A percentile compares a stretch with the other conserved stretches of the same genome.
phyloP scores from a whole-genome alignment of 2,329 filamentous ascomycete species.

The Fusarium verrucosum region DNA sequence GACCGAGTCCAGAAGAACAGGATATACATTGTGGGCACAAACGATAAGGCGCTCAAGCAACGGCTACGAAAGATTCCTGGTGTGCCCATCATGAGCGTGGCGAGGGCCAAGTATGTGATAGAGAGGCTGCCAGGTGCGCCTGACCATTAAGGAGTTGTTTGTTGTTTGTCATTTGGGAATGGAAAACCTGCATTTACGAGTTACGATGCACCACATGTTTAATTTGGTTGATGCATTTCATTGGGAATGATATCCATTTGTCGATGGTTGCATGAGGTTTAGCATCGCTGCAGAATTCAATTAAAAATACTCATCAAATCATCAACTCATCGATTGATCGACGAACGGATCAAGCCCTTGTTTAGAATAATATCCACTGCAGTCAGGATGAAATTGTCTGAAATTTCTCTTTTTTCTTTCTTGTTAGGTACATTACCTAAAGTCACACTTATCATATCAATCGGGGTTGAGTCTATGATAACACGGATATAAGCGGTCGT shows the following conservation, averaged over 20 bases:
- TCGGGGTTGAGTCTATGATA: too few species aligned
- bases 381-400: background rate
- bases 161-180: slow-evolving; percentile 12
- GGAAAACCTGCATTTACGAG: slow-evolving; percentile 31
- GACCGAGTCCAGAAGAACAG: slow-evolving; percentile 77
- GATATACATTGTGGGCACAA: slow-evolving; percentile 81
- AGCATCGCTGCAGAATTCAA: background rate
- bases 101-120: slow-evolving; percentile 91
- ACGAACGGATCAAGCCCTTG: background rate
- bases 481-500: background rate
- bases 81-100: slow-evolving; percentile 81
- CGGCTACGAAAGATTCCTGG: slow-evolving; percentile 76
- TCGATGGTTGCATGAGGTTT: background rate
- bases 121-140: slow-evolving; percentile 89
- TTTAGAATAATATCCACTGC: background rate
- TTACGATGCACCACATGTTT: slow-evolving; percentile 19
- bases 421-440: too few species aligned
- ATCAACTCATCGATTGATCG: background rate
- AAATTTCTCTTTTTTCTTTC: background rate
- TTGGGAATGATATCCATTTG: background rate
- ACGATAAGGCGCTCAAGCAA: slow-evolving; percentile 82
- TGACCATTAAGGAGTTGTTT: slow-evolving; percentile 53
- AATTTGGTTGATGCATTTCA: background rate
- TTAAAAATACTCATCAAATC: background rate
- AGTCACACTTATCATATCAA: background rate